Evolutionary conservation across 2,329 filamentous ascomycete genomes (phyloP), one percentile per base, ranked within the genome.

Genomic region (Dactylonectria estremocensis): DNA sequence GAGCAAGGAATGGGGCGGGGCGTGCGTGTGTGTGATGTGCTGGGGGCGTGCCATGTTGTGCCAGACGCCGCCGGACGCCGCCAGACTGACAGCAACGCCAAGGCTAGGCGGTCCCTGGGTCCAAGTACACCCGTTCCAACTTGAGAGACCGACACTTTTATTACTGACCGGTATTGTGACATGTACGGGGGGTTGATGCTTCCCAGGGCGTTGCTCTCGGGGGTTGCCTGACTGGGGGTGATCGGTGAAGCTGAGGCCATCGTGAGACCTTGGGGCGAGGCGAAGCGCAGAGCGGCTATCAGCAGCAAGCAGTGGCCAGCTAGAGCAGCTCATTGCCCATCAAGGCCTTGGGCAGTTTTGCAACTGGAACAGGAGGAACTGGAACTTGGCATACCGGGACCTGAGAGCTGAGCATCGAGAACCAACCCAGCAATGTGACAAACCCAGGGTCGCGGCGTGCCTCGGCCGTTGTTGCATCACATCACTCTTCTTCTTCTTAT

Each of bases 131-230:
- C 46, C 53, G 64, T 66, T 62, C 10, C 58, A 58, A 61, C 46
- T 66, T 58, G 22, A 18, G 58, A 61, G 64, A 66, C 64, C 64
- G 64, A 62, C 58, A 63, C 53, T 66, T 66, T 57, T 60, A 67
- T 56, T 53, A 31, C 69, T 75, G 72, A 72, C 69, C 70, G 69
- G 69, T 75, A 64, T 66, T 69, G 69, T 75, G 66, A 71, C 65
- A 64, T 63, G 66, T 62, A 61, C 63, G 60, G 54, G 66, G 46
- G 54, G 56, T 24, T 53, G 28, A 35, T 43, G 37, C 37, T 7
- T 28, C 24, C 40, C 16, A 7, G 40, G 40, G 40, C 40, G 40
- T 43, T 43, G n/a, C 58, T 35, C 45, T 60, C 52, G 64, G 50
- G 35, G 58, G 46, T 68, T 64, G 66, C 43, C 71, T 45, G 62